phyloP scores from a whole-genome alignment of 352 stramenopile genomes.

The Globisporangium iwayamae region DNA sequence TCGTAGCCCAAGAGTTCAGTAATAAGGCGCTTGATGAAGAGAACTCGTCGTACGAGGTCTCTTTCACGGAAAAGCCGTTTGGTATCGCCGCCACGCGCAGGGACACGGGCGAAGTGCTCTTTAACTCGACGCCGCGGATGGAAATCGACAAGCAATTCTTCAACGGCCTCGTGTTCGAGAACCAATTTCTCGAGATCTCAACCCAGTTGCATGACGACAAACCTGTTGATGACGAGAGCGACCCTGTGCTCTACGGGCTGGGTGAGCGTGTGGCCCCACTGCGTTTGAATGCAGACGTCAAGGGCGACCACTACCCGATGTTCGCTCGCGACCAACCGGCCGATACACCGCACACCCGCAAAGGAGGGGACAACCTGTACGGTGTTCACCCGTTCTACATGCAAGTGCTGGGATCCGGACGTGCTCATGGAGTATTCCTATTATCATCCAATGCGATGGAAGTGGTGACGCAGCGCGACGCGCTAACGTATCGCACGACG shows the following conservation, averaged over 20 bases:
- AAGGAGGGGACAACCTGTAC: constrained; percentile 71
- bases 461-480: constrained; percentile 52
- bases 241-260: constrained; percentile 61
- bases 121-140: constrained; percentile 75
- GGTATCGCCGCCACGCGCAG: constrained; percentile 62
- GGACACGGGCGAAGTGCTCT: constrained; percentile 59
- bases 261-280: constrained; percentile 58
- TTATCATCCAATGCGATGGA: constrained; percentile 87
- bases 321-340: constrained; percentile 35
- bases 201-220: constrained; percentile 39
- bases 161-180: constrained; percentile 74
- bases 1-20: constrained; percentile 11
- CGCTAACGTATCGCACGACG: constrained; percentile 74
- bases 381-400: constrained; percentile 82
- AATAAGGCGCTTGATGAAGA: not conserved
- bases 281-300: constrained; percentile 32
- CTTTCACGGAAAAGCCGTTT: constrained; percentile 70
- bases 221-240: constrained; percentile 15
- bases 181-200: constrained; percentile 87
- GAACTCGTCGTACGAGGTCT: constrained; percentile 34
- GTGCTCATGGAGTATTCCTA: constrained; percentile 75
- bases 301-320: constrained; percentile 71
- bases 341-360: constrained; percentile 20
- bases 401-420: constrained; percentile 36
- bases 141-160: constrained; percentile 33